Conservation (phyloP, 495 filamentous ascomycete genomes). For the Trichoderma gamsii region DNA sequence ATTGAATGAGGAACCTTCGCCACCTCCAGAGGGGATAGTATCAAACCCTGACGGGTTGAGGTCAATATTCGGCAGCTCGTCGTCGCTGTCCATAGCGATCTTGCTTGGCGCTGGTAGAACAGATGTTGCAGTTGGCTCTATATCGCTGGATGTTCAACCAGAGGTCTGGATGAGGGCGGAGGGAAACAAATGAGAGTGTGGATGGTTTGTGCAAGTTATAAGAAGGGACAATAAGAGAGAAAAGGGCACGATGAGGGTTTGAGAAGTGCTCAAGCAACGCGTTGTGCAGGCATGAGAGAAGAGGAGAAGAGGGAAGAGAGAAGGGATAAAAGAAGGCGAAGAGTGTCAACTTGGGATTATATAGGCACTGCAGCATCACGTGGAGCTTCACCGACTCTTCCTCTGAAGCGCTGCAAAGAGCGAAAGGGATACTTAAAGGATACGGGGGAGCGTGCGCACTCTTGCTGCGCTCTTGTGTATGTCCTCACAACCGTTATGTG, state of each 20-base stretch:
- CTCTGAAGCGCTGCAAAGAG: conserved; percentile 3
- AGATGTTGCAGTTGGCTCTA: background rate
- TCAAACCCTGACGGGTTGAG: background rate
- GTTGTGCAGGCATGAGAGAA: background rate
- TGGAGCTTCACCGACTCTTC: conserved; percentile 5
- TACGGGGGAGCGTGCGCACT: background rate
- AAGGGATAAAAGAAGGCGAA: background rate
- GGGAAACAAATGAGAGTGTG: background rate
- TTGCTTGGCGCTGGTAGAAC: background rate
- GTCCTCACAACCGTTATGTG: background rate
- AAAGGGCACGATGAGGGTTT: no score
- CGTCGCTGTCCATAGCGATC: background rate
- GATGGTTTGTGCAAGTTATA: no score
- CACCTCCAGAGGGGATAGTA: background rate
- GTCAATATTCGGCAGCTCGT: background rate
- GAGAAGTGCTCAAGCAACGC: no score
- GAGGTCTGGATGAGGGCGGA: background rate
- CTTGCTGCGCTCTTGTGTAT: background rate
- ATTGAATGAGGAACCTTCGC: background rate
- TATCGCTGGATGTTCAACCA: background rate
- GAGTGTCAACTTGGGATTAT: background rate
- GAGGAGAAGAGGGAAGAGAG: background rate
- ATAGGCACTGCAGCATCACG: background rate
- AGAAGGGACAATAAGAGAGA: no score
- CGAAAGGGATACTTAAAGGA: background rate